Evolutionary conservation across 2,329 filamentous ascomycete genomes (phyloP).

Genomic region (Fusarium sp.): DNA sequence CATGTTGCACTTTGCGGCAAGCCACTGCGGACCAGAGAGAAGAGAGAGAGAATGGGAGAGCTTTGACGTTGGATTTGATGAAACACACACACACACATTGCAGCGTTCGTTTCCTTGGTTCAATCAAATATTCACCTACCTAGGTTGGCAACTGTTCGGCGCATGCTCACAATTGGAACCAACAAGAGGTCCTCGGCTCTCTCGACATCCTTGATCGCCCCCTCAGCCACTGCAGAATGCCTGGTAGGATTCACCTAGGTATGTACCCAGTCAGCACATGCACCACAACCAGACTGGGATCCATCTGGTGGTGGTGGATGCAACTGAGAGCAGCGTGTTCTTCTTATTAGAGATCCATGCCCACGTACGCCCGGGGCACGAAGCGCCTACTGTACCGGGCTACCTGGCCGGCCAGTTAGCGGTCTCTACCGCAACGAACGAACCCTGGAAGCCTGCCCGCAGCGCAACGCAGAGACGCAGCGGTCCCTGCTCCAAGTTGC

Average conservation of each 20-base stretch:
- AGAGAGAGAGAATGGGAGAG: background rate
- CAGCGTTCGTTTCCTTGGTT: background rate
- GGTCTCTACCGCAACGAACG: background rate
- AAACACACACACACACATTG: background rate
- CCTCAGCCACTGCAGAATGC: background rate
- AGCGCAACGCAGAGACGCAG: background rate
- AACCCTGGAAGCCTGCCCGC: background rate
- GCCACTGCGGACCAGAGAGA: background rate
- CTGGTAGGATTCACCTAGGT: background rate
- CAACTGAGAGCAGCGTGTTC: background rate
- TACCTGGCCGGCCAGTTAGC: background rate
- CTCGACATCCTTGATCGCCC: background rate
- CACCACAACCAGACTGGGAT: background rate
- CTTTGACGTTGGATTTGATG: background rate
- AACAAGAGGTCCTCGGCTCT: background rate
- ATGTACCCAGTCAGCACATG: background rate
- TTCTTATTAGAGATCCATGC: background rate
- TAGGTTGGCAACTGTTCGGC: background rate
- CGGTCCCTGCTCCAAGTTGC: background rate
- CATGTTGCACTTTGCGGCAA: conserved; percentile 3
- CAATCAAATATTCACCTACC: background rate
- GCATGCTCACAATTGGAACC: background rate
- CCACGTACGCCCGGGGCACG: background rate
- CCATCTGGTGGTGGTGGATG: background rate
- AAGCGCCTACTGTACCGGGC: background rate